Base-by-base conservation (phyloP, 176 grass and related monocot genomes). In the Leersia perrieri region DNA sequence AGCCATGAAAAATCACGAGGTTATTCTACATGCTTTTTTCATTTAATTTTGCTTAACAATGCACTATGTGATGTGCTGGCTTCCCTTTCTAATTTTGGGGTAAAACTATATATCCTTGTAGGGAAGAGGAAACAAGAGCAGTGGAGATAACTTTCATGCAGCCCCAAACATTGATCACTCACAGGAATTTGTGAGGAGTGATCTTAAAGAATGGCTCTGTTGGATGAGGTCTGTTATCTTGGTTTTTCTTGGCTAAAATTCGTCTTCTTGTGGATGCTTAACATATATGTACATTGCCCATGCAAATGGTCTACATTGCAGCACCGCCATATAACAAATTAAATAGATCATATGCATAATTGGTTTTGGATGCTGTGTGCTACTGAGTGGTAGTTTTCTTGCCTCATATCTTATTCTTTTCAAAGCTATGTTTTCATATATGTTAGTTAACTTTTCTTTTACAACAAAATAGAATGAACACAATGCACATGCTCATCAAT, bases 81-180 rank as follows among this genome's bases (percentile, higher is more conserved):
- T 16, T 79, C 8, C 15, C 22, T 33, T 35, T 83, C 27, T 41
- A 60, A 61, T 3, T 70, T 74, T 18, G 33, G 20, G 65, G 15
- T 70, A 33, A 88, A 82, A 75, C 28, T 67, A 36, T 81, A 51
- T 75, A 33, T 80, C 38, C 79, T 72, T 90, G 30, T 82, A 98
- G 96, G 96, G 96, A 72, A 95, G 82, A 86, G 96, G 96, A 68
- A 95, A 90, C 84, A 98, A 95, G 79, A 98, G 96, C 57, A 98
- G 96, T 70, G 96, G 96, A 80, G 96, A 98, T 69, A 93, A 93
- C 82, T 98, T 98, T 73, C 96, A 98, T 82, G 96, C 96, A 47
- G 96, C 96, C 73, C 96, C 96, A 73, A 98, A 98, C 72, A 98
- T 98, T 84, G 96, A 98, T 68, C 96, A 98, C 82, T 98, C 96